Percentiles rank a stretch among this genome's conserved stretches.
Evolutionary conservation across 2,329 filamentous ascomycete species (phyloP).

Genomic region (Verticillium longisporum): DNA sequence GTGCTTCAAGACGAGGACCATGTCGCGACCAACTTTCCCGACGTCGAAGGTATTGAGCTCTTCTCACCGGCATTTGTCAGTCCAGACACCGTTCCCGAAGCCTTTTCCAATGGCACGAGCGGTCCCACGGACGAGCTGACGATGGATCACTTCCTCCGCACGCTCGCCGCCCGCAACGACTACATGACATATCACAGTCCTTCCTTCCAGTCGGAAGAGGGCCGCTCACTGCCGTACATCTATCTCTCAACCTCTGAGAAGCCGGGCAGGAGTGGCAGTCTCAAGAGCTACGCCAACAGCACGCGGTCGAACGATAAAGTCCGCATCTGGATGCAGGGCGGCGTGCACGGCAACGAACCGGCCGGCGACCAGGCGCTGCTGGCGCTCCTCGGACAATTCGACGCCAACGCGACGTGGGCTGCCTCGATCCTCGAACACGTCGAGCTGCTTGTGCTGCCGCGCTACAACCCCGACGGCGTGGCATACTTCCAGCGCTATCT

Average conservation of each 20-base stretch:
- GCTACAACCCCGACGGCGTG: conserved; percentile 25
- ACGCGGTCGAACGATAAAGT: conserved; percentile 14
- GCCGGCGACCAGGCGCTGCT: conserved; percentile 21
- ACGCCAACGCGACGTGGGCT: conserved; percentile 20
- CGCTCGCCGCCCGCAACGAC: conserved; percentile 14
- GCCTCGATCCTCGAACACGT: conserved; percentile 16
- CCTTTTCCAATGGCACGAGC: conserved; percentile 19
- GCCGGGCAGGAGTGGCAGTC: not conserved
- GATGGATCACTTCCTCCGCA: conserved; percentile 14
- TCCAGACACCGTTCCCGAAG: conserved; percentile 13
- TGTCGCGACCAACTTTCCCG: conserved; percentile 16
- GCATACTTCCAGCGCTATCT: conserved; percentile 24
- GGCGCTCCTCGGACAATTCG: conserved; percentile 21
- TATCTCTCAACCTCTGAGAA: conserved; percentile 8
- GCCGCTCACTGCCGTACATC: conserved; percentile 15
- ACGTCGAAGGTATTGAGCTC: conserved; percentile 14
- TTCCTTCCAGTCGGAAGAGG: conserved; percentile 15
- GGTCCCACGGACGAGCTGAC: conserved; percentile 18
- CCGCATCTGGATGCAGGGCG: conserved; percentile 23
- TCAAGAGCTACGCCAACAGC: conserved; percentile 6
- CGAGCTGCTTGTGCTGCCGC: conserved; percentile 21
- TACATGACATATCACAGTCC: conserved; percentile 16
- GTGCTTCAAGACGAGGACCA: conserved; percentile 14
- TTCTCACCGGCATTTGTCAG: conserved; percentile 18
- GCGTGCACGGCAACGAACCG: conserved; percentile 24